These are phyloP conservation scores for Yamadazyma mexicana DNA, from an alignment of 1,139 yeast genomes.

Conservation along the genomic window DNA sequence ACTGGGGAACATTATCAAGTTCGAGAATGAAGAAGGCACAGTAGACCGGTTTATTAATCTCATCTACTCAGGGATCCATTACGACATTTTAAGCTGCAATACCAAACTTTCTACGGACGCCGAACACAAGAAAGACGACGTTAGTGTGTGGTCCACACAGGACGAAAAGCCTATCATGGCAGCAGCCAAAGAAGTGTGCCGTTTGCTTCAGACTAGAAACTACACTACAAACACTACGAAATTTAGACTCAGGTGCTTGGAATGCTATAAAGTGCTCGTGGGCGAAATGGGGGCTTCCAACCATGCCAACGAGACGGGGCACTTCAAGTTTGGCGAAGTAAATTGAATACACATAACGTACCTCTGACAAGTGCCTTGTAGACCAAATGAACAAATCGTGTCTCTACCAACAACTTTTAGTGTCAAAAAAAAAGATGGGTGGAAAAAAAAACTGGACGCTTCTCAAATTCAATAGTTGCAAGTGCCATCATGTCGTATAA, in stretches of 20 bases:
- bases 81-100: conserved; percentile 59
- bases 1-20: conserved; percentile 58
- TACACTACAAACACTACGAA: conserved; percentile 69
- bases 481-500: conserved; percentile 29
- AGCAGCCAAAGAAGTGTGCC: conserved; percentile 43
- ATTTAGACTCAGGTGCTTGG: conserved; percentile 58
- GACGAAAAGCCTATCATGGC: conserved; percentile 27
- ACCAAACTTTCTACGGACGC: conserved; percentile 23
- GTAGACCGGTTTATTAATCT: conserved; percentile 47
- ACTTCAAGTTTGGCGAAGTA: conserved; percentile 61
- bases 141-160: conserved; percentile 31
- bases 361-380: not conserved
- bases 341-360: not conserved
- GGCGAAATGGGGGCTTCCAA: conserved; percentile 70
- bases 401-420: not conserved
- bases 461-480: conserved; percentile 3
- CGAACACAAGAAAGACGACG: conserved; percentile 28
- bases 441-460: conserved; percentile 14
- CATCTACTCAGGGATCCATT: conserved; percentile 74
- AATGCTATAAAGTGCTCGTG: conserved; percentile 51
- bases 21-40: conserved; percentile 35
- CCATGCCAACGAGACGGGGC: conserved; percentile 69
- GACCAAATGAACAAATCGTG: not conserved
- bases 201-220: conserved; percentile 49
- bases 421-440: conserved; percentile 1